Base-by-base conservation (phyloP, 371 early-diverging fungal species). In the Mucor circinelloides region DNA sequence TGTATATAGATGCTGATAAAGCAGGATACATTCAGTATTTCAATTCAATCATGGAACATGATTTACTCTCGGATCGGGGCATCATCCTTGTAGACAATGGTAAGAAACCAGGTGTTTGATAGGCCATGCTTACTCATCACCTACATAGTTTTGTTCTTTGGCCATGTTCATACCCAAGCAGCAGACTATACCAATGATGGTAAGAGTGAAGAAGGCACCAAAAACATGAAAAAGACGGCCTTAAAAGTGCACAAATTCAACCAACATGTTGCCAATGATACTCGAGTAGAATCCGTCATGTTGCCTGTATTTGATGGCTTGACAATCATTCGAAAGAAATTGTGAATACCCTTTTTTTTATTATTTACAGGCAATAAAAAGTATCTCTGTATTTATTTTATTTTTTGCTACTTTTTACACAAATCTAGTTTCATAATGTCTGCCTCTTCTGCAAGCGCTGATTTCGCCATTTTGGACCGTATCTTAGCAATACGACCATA, bases 221-320 rank as follows among this genome's bases (percentile, higher is more conserved):
- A 75, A 36, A 77, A 72, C n/a, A 56, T 80, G 13, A 66, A 68
- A 31, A 81, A 77, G 30, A 68, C 66, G 2, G 88, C 86, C 1
- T 55, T 69, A 58, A 70, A 82, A 6, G 57, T 87, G 6, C 82
- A 90, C 48, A 69, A 65, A 1, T 93, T 93, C 64, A 92, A 93
- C 69, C 74, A 83, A 64, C 77, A 90, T 65, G 83, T 93, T 9
- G 58, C 61, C n/a, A 63, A 78, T 3, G 94, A 93, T 48, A 78
- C 81, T 17, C 80, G 91, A 44, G 80, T 85, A 0, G 89, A 89
- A 38, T 80, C 81, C 0, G 75, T 89, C 9, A 59, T 91, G 32
- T 66, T 93, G 48, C 93, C 92, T 1, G 40, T 85, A 10, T 89
- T 88, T 72, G 91, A 91, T 55, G 93, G 93, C 1, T 58, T 92